A percentile compares a stretch with the other conserved stretches of the same genome.
Conservation (phyloP, 805 yeast species). For the Pichia nanzhaoensis region DNA sequence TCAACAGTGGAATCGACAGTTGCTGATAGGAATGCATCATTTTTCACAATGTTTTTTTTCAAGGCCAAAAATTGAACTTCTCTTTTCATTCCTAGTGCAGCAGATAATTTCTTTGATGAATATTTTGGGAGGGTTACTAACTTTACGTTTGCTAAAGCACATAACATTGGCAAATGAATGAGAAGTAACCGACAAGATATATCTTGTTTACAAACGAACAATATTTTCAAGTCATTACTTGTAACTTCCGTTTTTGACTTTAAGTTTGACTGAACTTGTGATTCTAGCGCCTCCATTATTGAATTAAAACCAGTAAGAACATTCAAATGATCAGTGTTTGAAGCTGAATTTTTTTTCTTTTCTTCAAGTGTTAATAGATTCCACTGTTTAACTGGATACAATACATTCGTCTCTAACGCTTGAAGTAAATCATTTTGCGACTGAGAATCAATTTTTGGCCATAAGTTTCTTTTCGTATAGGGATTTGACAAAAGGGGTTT, state of each 20-base stretch:
- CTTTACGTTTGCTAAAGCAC: slow-evolving; percentile 47
- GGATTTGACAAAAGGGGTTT: slow-evolving; percentile 64
- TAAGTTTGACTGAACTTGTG: slow-evolving; percentile 30
- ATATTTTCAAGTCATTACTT: slow-evolving; percentile 26
- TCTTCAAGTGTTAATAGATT: slow-evolving; percentile 20
- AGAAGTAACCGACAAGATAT: slow-evolving; percentile 40
- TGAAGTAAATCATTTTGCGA: slow-evolving; percentile 28
- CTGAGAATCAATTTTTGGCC: slow-evolving; percentile 36
- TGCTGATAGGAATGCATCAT: slow-evolving; percentile 12
- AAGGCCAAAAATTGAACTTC: slow-evolving; percentile 14
- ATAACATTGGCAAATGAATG: slow-evolving; percentile 52
- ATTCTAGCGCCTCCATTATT: slow-evolving; percentile 42
- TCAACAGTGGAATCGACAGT: slow-evolving; percentile 18
- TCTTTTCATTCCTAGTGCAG: slow-evolving; percentile 12
- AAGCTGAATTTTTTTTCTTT: slow-evolving; percentile 18
- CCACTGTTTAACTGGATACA: slow-evolving; percentile 16
- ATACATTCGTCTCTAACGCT: slow-evolving; percentile 10
- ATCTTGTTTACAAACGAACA: slow-evolving; percentile 51
- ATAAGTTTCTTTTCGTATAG: slow-evolving; percentile 36
- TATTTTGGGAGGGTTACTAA: slow-evolving; percentile 55
- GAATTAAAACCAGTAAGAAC: slow-evolving; percentile 49
- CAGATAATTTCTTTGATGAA: slow-evolving; percentile 18
- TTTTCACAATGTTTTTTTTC: slow-evolving; percentile 11
- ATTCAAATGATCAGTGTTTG: slow-evolving; percentile 5
- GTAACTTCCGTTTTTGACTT: slow-evolving; percentile 3